Evolutionary conservation across 176 grass and related monocot species (phyloP).

Genomic region (Zizania latifolia): DNA sequence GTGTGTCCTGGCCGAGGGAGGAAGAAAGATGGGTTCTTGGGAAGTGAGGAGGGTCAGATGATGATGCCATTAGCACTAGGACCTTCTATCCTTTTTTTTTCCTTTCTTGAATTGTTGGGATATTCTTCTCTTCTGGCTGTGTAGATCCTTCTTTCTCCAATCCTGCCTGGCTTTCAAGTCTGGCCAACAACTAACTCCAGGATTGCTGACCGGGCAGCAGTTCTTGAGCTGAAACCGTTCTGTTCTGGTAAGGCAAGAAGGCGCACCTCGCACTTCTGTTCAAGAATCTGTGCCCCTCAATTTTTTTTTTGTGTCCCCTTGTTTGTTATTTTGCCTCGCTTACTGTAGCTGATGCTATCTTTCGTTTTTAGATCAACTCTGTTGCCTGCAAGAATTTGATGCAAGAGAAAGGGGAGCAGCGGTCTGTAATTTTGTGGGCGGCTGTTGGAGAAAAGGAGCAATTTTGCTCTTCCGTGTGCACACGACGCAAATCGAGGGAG

Average conservation of each 20-base stretch:
- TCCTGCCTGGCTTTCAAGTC: slow-evolving; percentile 34
- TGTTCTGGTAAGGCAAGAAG: slow-evolving; percentile 29
- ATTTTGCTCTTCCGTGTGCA: not conserved
- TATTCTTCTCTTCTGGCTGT: slow-evolving; percentile 26
- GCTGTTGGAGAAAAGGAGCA: slow-evolving; percentile 4
- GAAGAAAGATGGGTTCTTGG: slow-evolving; percentile 20
- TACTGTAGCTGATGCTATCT: not conserved
- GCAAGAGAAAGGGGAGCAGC: not conserved
- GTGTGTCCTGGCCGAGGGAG: not conserved
- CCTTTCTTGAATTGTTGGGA: slow-evolving; percentile 4
- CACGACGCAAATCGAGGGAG: not conserved
- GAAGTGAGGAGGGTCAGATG: slow-evolving; percentile 27
- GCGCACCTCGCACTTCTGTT: not conserved
- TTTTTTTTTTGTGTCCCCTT: not conserved
- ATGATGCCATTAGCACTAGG: not conserved
- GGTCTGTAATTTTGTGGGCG: slow-evolving; percentile 17
- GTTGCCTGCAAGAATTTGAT: slow-evolving; percentile 5
- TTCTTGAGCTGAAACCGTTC: not conserved
- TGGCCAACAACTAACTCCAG: not conserved
- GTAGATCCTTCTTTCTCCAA: slow-evolving; percentile 36
- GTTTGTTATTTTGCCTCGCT: not conserved
- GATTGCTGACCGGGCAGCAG: slow-evolving; percentile 7
- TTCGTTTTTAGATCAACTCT: not conserved
- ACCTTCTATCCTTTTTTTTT: not conserved
- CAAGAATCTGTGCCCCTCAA: not conserved